phyloP scores from a whole-genome alignment of 1,284 basidiomycete genomes.

The Apiotrichum siamense region DNA sequence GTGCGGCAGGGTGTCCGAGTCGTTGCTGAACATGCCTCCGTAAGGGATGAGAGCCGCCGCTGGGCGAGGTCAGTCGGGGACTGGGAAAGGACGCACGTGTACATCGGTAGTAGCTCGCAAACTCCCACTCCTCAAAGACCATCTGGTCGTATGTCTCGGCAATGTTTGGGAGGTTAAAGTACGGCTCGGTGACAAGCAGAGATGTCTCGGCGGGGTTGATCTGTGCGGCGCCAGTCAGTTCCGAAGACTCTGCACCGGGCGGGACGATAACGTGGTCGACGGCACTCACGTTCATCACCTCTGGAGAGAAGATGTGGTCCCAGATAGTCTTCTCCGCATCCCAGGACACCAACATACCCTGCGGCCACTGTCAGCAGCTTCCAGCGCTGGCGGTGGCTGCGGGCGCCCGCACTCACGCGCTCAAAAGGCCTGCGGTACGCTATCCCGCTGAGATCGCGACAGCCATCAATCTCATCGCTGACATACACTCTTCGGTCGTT shows the following conservation, averaged over 20 bases:
- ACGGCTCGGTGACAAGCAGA: conserved; percentile 83
- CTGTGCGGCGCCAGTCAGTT: conserved; percentile 45
- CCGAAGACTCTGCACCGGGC: background rate
- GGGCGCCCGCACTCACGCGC: conserved; percentile 57
- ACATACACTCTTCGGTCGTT: conserved; percentile 71
- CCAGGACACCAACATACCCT: conserved; percentile 90
- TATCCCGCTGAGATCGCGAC: conserved; percentile 69
- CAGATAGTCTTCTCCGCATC: conserved; percentile 84
- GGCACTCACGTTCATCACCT: conserved; percentile 61
- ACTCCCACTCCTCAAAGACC: conserved; percentile 93
- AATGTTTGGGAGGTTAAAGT: conserved; percentile 84
- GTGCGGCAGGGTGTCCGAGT: conserved; percentile 57
- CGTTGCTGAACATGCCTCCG: conserved; percentile 58
- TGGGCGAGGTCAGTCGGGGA: conserved; percentile 41
- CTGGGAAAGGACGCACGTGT: conserved; percentile 57
- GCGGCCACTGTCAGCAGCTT: conserved; percentile 2
- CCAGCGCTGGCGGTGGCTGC: too few species aligned
- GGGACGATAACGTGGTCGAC: too few species aligned
- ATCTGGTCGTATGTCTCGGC: conserved; percentile 90
- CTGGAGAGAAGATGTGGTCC: conserved; percentile 72
- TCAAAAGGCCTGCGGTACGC: conserved; percentile 78
- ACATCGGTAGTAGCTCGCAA: conserved; percentile 70
- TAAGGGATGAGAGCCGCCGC: conserved; percentile 71
- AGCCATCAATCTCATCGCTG: conserved; percentile 69
- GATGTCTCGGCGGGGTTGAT: conserved; percentile 65